A percentile compares a stretch with the other conserved stretches of the same genome.
Evolutionary conservation across 306 rosid genomes (phyloP).

Genomic region (Prinsepia uniflora): DNA sequence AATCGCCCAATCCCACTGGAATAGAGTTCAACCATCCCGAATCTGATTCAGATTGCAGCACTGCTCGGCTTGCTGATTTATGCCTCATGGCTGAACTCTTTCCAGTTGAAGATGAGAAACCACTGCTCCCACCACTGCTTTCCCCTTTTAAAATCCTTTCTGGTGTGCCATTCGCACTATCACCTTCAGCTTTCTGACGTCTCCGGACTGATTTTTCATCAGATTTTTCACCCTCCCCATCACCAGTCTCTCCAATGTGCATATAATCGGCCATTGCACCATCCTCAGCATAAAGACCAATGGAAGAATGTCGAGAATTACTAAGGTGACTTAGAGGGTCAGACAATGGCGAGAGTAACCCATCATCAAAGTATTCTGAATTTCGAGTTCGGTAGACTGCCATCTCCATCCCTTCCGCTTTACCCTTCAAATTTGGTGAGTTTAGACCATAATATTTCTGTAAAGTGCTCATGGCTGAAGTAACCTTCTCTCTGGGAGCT

Average conservation of each 20-base stretch:
- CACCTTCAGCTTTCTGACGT: conserved; percentile 68
- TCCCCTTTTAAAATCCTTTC: conserved; percentile 56
- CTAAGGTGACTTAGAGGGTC: conserved; percentile 30
- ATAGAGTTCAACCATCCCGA: conserved; percentile 56
- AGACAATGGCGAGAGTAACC: conserved; percentile 40
- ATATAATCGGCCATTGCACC: conserved; percentile 33
- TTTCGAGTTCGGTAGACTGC: conserved; percentile 42
- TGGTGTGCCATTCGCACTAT: conserved; percentile 42
- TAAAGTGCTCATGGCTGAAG: conserved; percentile 64
- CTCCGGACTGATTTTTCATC: conserved; percentile 77
- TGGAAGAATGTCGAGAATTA: conserved; percentile 36
- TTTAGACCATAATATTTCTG: conserved; percentile 63
- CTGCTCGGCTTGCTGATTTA: conserved; percentile 59
- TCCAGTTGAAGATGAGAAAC: conserved; percentile 54
- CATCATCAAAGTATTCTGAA: conserved; percentile 40
- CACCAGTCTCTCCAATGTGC: conserved; percentile 39
- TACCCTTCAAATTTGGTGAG: conserved; percentile 29
- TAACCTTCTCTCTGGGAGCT: conserved; percentile 38
- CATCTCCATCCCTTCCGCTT: conserved; percentile 56
- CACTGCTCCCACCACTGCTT: conserved; percentile 44
- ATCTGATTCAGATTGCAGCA: conserved; percentile 45
- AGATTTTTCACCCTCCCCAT: conserved; percentile 50
- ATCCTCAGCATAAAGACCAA: conserved; percentile 47
- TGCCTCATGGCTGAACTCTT: conserved; percentile 61
- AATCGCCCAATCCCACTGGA: conserved; percentile 69